Evolutionary conservation across 2,329 filamentous ascomycete genomes (phyloP).

Genomic region (Monosporascus sp.): DNA sequence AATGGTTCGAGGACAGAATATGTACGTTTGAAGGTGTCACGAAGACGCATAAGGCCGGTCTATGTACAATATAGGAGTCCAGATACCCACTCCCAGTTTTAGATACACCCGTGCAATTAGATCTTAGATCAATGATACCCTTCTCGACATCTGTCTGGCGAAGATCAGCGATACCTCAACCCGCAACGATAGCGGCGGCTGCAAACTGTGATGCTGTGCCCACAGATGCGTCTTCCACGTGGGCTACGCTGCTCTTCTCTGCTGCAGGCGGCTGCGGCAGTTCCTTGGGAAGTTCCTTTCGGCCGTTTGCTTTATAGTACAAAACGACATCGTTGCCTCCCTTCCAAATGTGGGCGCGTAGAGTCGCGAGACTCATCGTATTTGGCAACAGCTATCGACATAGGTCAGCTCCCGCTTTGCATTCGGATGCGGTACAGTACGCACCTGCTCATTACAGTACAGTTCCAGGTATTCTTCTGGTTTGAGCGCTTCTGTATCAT

Average conservation of each 20-base stretch:
- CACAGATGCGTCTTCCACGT: background rate
- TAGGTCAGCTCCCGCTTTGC: constrained; percentile 10
- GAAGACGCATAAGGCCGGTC: background rate
- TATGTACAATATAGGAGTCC: background rate
- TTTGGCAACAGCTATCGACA: constrained; percentile 57
- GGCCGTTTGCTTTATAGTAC: constrained; percentile 88
- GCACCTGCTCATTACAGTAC: constrained; percentile 87
- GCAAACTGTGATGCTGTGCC: background rate
- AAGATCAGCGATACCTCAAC: background rate
- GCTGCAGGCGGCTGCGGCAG: constrained; percentile 17
- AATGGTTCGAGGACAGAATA: too few relatives aligned
- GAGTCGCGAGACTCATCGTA: constrained; percentile 88
- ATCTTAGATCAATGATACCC: background rate
- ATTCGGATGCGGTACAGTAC: constrained; percentile 22
- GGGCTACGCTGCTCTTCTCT: constrained; percentile 1
- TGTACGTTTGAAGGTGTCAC: background rate
- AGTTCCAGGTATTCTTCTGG: constrained; percentile 93
- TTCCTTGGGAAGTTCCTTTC: constrained; percentile 53
- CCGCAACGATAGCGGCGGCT: background rate
- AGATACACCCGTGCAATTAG: background rate
- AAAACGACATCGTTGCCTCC: constrained; percentile 89
- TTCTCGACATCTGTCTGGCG: background rate
- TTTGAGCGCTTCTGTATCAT: constrained; percentile 56
- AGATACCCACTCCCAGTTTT: background rate
- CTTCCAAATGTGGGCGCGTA: constrained; percentile 90